Conservation (phyloP, 2,329 filamentous ascomycete species). For the Huntiella omanensis region DNA sequence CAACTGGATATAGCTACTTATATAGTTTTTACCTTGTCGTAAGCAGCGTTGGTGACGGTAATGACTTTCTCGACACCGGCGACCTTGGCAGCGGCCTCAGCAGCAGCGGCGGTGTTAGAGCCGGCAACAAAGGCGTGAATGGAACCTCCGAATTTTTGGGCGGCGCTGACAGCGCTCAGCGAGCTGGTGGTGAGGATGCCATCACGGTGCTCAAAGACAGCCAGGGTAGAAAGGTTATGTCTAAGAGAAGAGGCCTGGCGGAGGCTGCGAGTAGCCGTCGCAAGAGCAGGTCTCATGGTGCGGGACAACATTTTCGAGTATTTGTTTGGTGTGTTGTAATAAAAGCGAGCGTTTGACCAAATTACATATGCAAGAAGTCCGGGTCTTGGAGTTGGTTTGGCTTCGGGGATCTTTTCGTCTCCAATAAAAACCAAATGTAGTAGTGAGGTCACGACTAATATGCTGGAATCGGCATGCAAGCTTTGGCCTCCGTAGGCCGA, state of each 20-base stretch:
- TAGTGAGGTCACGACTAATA: conserved; percentile 4
- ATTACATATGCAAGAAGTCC: not conserved
- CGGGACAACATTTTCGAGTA: conserved; percentile 4
- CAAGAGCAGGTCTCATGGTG: conserved; percentile 9
- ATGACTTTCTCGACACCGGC: conserved; percentile 84
- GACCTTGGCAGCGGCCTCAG: conserved; percentile 72
- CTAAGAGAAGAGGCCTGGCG: conserved; percentile 3
- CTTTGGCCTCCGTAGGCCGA: conserved; percentile 9
- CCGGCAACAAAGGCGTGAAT: conserved; percentile 82
- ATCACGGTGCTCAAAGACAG: conserved; percentile 79
- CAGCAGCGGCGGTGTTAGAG: conserved; percentile 52
- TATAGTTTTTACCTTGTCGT: conserved; percentile 55
- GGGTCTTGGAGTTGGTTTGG: not conserved
- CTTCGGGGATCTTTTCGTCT: not conserved
- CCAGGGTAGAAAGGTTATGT: conserved; percentile 56
- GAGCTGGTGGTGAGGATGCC: conserved; percentile 72
- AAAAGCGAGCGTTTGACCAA: not conserved
- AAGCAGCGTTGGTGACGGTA: conserved; percentile 69
- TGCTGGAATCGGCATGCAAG: not conserved
- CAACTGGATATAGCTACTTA: too few species aligned
- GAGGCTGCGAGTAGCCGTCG: conserved; percentile 3
- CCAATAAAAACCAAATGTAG: not conserved
- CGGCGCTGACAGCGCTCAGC: conserved; percentile 69
- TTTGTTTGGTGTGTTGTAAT: not conserved
- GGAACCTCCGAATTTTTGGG: conserved; percentile 65